Conservation (phyloP, 2,329 filamentous ascomycete species). For the Cryphonectria japonica region DNA sequence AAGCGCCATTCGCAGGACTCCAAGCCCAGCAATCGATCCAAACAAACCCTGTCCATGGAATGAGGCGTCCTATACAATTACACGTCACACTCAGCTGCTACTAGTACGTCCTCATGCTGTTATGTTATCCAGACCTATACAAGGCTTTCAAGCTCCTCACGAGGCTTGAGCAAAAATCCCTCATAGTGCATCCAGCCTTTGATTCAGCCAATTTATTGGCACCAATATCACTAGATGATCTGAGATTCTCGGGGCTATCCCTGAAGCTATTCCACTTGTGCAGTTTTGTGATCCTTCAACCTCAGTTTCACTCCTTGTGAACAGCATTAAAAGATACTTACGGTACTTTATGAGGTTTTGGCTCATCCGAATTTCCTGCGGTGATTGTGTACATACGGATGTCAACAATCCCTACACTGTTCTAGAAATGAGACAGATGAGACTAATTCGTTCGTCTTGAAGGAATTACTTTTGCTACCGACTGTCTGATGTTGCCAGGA, state of each 20-base stretch:
- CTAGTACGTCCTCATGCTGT: not conserved
- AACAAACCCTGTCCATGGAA: not conserved
- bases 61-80: constrained; percentile 15
- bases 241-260: not conserved
- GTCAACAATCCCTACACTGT: not conserved
- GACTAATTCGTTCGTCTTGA: not conserved
- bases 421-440: not conserved
- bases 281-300: not conserved
- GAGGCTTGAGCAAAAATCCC: not conserved
- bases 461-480: constrained; percentile 7
- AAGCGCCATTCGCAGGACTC: not conserved
- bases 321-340: constrained; percentile 9
- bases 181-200: not conserved
- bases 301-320: not conserved
- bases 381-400: not conserved
- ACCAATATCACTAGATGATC: not conserved
- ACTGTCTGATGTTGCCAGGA: not conserved
- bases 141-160: not conserved
- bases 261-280: not conserved
- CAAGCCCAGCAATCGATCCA: not conserved
- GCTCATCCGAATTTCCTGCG: constrained; percentile 4
- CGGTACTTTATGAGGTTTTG: not conserved
- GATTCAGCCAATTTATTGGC: not conserved
- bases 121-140: not conserved
- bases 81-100: not conserved